Evolutionary conservation across 495 filamentous ascomycete genomes (phyloP).

Genomic region (Xylaria sp.): DNA sequence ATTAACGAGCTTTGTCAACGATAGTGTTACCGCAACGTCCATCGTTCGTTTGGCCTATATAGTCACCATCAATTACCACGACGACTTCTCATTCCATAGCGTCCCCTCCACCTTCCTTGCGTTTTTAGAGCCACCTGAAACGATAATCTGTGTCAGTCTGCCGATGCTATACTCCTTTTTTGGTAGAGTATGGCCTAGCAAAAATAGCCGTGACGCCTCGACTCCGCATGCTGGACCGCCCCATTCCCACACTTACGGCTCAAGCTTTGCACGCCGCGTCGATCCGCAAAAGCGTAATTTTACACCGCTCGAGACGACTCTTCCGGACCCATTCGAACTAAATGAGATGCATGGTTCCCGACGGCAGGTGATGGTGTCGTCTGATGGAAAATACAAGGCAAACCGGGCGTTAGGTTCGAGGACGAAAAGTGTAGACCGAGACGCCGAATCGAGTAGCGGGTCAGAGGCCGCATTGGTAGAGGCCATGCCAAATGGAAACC

Average conservation of each 20-base stretch:
- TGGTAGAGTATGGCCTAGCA: conserved; percentile 1
- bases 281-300: conserved; percentile 19
- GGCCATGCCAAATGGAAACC: not conserved
- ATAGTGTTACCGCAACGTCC: conserved; percentile 22
- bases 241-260: conserved; percentile 15
- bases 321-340: conserved; percentile 25
- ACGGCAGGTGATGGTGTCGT: conserved; percentile 20
- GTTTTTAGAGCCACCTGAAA: conserved; percentile 16
- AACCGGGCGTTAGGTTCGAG: not conserved
- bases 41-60: conserved; percentile 25
- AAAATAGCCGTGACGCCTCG: not conserved
- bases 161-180: conserved; percentile 26
- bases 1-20: not conserved
- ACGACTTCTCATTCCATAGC: conserved; percentile 28
- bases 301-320: conserved; percentile 10
- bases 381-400: not conserved
- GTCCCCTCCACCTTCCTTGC: conserved; percentile 24
- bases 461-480: conserved; percentile 17
- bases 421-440: conserved; percentile 7
- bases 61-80: conserved; percentile 26
- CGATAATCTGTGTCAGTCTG: conserved; percentile 26
- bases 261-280: conserved; percentile 12
- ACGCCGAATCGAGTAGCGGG: conserved; percentile 19
- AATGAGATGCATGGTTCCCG: conserved; percentile 18
- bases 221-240: conserved; percentile 1